Base-by-base conservation (phyloP, 2,329 filamentous ascomycete genomes). In the Iodosphaeria phyllophila region DNA sequence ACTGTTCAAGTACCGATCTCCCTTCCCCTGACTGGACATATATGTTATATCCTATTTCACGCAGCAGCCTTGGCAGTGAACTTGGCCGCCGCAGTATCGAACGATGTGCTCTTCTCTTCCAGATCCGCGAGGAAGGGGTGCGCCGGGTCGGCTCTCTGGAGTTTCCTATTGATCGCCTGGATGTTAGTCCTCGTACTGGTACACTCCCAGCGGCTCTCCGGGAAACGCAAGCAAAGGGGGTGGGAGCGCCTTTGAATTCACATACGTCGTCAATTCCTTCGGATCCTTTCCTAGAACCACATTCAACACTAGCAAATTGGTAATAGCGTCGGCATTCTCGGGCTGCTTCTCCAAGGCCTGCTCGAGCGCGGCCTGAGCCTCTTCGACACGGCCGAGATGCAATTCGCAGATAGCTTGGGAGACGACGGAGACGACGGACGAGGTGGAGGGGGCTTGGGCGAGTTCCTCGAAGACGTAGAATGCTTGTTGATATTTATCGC, bases 401-500 rank as follows among this genome's bases (percentile, higher is more conserved):
- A 95, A 56, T 50, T 98, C 86, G 13, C 80, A 76, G 14, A 95
- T 71, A 14, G 84, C 86, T 54, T 95, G 89, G 12, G 80, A 74
- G 31, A 92, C 70, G 28, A 93, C 65, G 11, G 70, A 76, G 36
- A 73, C 62, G 26, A 74, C 62, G 10, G 79, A 79, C 24, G 80
- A 73, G 11, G 79, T 83, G 16, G 78, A 72, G 3, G 83, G 75
- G 15, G 79, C 74, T 44, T 92, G 80, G 4, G 89, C 86, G 24
- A 95, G 68, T 51, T 98, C 89, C 52, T 95, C 86, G 43, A 82
- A 95, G 32, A 95, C 86, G 59, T 98, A 95, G 53, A 92, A 95
- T 11, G 86, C 75, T 44, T 89, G 79, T 44, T 95, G 89, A 52
- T 95, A 95, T 48, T 82, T 89, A 39, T 92, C 83, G 37, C 84